Base-by-base conservation (phyloP, 1,284 basidiomycete species). In the Moesziomyces sp. region DNA sequence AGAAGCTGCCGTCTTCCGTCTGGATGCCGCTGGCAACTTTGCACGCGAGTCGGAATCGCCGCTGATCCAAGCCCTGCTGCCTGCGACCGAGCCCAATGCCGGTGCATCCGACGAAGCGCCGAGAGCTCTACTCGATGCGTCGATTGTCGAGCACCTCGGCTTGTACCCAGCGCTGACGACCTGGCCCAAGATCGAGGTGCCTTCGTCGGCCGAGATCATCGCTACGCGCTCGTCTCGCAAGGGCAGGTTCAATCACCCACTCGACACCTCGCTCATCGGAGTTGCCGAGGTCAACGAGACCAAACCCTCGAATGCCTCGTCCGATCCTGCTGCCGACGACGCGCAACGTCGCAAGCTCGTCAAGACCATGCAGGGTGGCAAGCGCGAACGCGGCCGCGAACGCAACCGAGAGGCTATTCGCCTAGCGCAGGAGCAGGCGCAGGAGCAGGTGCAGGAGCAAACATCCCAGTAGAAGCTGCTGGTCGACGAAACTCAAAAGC, bases 101-200 rank as follows among this genome's bases (percentile, higher is more conserved):
- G 21, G 24, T 19, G 40, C 46, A 21, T 49, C 42, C 13, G 53
- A 64, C 8, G 48, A 42, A 19, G 35, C 26, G 16, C 47, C 55
- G 14, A 56, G 53, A 43, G 63, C 64, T 6, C 56, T 63, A 18
- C 35, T 76, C 26, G 74, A 76, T 11, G 43, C 46, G 13, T 61
- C 67, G 0, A 47, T 56, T 21, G 66, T 76, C 9, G 74, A 74
- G 42, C 48, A 75, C 44, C 68, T 78, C 46, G 52, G 67, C 46
- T 52, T 78, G 40, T 80, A 80, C 49, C 65, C 76, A 2, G 62
- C 74, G 10, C 59, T 80, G 14, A 76, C 69, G 45, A 80, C 74
- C 5, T 78, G 76, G 76, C 78, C 78, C 52, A 80, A 80, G 67
- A 65, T 75, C 54, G 68, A 75, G 34, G 54, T 59, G 13, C 73